These are phyloP conservation scores for Platanus orientalis DNA, from an alignment of 164 flowering plant genomes.

Conservation along the genomic window DNA sequence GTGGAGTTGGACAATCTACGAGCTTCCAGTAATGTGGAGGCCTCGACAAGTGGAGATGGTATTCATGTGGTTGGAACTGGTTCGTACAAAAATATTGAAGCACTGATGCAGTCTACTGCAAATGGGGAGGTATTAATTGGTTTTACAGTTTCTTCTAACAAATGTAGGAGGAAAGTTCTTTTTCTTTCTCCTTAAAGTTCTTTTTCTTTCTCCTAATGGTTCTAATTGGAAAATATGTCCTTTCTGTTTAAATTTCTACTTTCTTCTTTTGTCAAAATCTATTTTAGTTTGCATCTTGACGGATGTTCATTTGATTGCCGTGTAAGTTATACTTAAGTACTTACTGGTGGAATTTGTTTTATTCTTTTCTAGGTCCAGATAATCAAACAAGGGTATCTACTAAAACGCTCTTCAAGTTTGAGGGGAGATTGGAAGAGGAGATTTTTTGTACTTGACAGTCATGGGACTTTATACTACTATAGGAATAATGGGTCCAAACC, in stretches of 20 bases:
- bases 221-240: no score
- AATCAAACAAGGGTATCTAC: slow-evolving; percentile 86
- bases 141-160: not conserved
- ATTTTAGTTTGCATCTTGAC: no score
- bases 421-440: slow-evolving; percentile 93
- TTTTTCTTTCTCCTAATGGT: no score
- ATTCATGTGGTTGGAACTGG: slow-evolving; percentile 35
- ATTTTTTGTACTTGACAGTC: slow-evolving; percentile 87
- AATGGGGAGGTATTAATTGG: slow-evolving; percentile 49
- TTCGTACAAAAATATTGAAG: slow-evolving; percentile 62
- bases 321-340: not conserved
- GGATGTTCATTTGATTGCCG: not conserved
- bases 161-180: not conserved
- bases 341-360: slow-evolving; percentile 4
- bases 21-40: slow-evolving; percentile 43
- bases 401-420: slow-evolving; percentile 69
- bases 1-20: slow-evolving; percentile 51
- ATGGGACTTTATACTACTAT: slow-evolving; percentile 73
- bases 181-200: not conserved
- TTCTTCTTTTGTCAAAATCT: no score
- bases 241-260: no score
- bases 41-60: slow-evolving; percentile 42
- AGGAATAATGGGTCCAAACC: slow-evolving; percentile 47
- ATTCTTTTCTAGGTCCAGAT: slow-evolving; percentile 52
- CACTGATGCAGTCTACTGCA: slow-evolving; percentile 62